These are phyloP conservation scores for Agapanthus africanus DNA, from an alignment of 106 monocot species.

Conservation along the genomic window DNA sequence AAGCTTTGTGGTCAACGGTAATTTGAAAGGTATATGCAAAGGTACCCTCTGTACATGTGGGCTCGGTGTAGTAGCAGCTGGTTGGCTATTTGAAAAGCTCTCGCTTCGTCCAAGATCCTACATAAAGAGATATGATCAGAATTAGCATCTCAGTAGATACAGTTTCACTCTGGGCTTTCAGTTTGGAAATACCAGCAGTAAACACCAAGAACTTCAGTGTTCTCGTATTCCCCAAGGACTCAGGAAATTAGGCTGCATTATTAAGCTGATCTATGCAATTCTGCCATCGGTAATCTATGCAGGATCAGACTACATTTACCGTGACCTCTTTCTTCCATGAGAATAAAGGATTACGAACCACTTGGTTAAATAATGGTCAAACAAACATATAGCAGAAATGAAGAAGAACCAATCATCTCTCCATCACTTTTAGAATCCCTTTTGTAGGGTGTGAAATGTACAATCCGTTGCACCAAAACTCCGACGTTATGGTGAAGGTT, in stretches of 20 bases:
- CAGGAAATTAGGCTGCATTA: not conserved
- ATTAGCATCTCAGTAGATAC: too few species aligned
- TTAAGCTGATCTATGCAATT: not conserved
- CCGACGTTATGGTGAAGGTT: too few species aligned
- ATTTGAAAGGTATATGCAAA: not conserved
- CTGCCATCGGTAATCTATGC: not conserved
- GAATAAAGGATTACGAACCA: not conserved
- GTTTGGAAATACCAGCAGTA: not conserved
- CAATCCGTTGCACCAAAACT: too few species aligned
- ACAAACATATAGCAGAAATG: not conserved
- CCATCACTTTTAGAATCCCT: not conserved
- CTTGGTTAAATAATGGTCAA: not conserved
- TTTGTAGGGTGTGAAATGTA: too few species aligned
- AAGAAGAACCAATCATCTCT: not conserved
- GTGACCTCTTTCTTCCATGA: not conserved
- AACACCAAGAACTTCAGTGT: not conserved
- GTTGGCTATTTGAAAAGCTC: conserved; percentile 4
- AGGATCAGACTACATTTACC: not conserved
- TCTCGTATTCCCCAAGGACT: not conserved
- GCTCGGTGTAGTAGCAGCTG: conserved; percentile 12
- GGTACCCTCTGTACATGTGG: conserved; percentile 12
- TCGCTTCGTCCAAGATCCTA: conserved; percentile 5
- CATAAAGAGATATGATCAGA: not conserved
- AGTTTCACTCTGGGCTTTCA: too few species aligned
- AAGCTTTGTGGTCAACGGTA: not conserved